Evolutionary conservation across 371 early-diverging fungal genomes (phyloP).

Genomic region (Synchytrium microbalum): DNA sequence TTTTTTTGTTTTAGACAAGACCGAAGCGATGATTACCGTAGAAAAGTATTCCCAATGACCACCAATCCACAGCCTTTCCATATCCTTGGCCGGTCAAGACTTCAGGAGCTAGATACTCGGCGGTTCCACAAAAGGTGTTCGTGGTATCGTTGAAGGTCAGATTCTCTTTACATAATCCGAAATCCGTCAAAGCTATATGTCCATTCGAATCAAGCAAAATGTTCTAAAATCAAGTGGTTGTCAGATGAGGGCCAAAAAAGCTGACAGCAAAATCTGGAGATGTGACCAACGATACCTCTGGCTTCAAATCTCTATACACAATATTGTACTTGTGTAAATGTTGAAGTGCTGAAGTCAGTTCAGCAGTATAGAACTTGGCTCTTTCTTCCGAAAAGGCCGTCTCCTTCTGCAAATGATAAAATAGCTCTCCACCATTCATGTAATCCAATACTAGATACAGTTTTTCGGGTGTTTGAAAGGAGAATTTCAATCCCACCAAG

Average conservation of each 20-base stretch:
- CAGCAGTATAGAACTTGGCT: constrained; percentile 95
- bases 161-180: constrained; percentile 95
- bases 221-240: constrained; percentile 54
- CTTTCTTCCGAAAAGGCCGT: constrained; percentile 76
- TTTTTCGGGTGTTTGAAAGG: constrained; percentile 88
- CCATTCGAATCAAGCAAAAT: constrained; percentile 89
- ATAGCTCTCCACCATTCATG: constrained; percentile 97
- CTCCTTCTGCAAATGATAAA: constrained; percentile 80
- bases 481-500: constrained; percentile 91
- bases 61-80: constrained; percentile 87
- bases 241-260: not conserved
- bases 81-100: constrained; percentile 72
- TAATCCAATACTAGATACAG: constrained; percentile 99
- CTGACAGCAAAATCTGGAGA: not conserved
- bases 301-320: constrained; percentile 95
- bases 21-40: constrained; percentile 45
- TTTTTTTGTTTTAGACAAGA: not conserved
- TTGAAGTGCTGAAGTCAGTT: constrained; percentile 91
- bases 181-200: constrained; percentile 98
- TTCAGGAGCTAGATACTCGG: constrained; percentile 96
- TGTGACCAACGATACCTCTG: constrained; percentile 54
- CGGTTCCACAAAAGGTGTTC: constrained; percentile 92
- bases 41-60: constrained; percentile 91
- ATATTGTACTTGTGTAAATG: constrained; percentile 92
- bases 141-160: constrained; percentile 45